Percentiles rank a stretch among this genome's conserved stretches.
These are phyloP conservation scores for Pseudonectria buxi DNA, from an alignment of 2,329 filamentous ascomycete genomes.

Conservation along the genomic window DNA sequence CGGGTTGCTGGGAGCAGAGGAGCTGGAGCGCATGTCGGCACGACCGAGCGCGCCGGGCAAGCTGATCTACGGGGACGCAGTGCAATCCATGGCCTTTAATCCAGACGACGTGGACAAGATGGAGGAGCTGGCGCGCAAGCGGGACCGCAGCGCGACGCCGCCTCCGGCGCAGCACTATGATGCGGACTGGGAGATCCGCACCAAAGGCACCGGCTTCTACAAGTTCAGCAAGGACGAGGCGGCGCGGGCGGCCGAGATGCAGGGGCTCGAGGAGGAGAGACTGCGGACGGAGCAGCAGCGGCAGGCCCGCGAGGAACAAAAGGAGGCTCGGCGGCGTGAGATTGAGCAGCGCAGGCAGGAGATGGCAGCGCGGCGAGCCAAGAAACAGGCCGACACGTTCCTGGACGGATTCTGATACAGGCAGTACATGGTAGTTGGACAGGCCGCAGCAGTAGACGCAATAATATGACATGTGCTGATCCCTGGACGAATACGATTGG, in stretches of 20 bases:
- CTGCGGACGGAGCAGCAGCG: conserved; percentile 61
- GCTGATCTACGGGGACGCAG: conserved; percentile 77
- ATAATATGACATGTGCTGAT: too few relatives aligned
- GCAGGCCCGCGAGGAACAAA: conserved; percentile 47
- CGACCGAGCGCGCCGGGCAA: conserved; percentile 59
- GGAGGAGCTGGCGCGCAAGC: conserved; percentile 68
- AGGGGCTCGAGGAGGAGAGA: conserved; percentile 59
- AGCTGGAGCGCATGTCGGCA: conserved; percentile 63
- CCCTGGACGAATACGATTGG: too few relatives aligned
- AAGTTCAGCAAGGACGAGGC: conserved; percentile 75
- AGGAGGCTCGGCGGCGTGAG: conserved; percentile 51
- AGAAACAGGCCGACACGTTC: conserved; percentile 67
- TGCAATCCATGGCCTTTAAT: conserved; percentile 79
- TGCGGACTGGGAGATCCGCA: conserved; percentile 73
- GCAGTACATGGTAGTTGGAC: conserved; percentile 1
- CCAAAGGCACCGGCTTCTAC: conserved; percentile 87
- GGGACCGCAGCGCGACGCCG: conserved; percentile 74
- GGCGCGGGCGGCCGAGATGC: conserved; percentile 64
- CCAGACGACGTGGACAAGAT: conserved; percentile 67
- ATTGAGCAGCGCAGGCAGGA: conserved; percentile 58
- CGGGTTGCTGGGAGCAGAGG: conserved; percentile 47
- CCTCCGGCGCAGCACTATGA: conserved; percentile 81
- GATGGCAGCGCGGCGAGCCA: conserved; percentile 54
- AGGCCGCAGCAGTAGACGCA: conserved; percentile 3
- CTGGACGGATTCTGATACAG: conserved; percentile 47